Base-by-base conservation (phyloP, 2,329 filamentous ascomycete species). In the Graphium sp. region DNA sequence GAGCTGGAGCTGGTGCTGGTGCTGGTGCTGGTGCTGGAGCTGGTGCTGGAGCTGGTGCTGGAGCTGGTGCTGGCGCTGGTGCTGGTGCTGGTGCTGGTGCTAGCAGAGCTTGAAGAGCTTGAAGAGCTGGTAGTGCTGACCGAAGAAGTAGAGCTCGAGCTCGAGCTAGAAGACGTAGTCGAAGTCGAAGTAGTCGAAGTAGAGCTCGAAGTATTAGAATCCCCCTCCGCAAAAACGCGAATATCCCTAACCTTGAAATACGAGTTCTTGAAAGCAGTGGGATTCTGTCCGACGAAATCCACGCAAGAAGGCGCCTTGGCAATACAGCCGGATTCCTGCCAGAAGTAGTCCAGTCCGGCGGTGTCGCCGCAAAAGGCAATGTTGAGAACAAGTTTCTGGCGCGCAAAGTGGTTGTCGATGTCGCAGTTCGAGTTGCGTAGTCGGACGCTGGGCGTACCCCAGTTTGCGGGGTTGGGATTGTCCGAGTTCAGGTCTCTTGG, bases 341-440 rank as follows among this genome's bases (percentile, higher is more conserved):
- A 53, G 22, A 42, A 34, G 10, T 35, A 31, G 4, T 33, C 22
- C 22, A 41, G 39, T 28, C 47, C 72, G 2, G 75, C 74, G 56
- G 74, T 78, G 40, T 73, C 66, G 12, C 79, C 80, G 46, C 80
- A 87, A 46, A 85, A 76, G 18, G 73, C 48, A 24, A 79, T 80
- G 55, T 83, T 71, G 39, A 84, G 65, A 31, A 83, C 69, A 34
- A 92, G 66, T 40, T 73, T 66, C 56, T 85, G 66, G 42, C 73
- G 56, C 35, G 53, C 55, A 48, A 89, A 78, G 41, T 66, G 60
- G 2, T 46, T 47, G 35, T 68, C 53, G 37, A 83, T 69, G 37
- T 82, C 56, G 50, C 82, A 91, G 22, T 41, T 42, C 31, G 39
- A 37, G 28, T 53, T 57, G 11, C 69, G 67, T 2, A 83, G 75